Evolutionary conservation across 2,329 filamentous ascomycete species (phyloP), one percentile per base, ranked within the genome.

Genomic region (Diaporthe amygdali): DNA sequence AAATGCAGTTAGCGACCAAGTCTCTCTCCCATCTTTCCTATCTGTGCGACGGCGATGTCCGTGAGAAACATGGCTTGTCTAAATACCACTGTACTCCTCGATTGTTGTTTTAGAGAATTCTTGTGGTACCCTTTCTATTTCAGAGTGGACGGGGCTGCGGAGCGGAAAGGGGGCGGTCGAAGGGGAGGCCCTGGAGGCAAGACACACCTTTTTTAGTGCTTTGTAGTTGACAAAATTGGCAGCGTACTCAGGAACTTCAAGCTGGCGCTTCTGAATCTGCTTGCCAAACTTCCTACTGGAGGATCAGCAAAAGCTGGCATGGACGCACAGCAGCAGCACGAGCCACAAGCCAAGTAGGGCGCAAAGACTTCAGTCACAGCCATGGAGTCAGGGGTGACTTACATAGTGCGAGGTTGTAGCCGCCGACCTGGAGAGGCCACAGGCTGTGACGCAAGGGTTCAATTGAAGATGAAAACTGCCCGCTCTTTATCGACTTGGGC

Each of bases 211-310:
- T 84, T 99, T 99, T 77, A 99, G 88, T 72, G 95, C 95, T 86
- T 99, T 99, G 87, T 99, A 99, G 84, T 99, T 98, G 77, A 98
- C 95, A 81, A 99, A 99, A 84, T 95, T 98, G 75, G 96, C 95
- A 74, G 96, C 96, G 92, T 99, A 99, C 89, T 99, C 96, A 72
- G 96, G 96, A 72, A 99, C 95, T 82, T 99, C 96, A 79, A 99
- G 94, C 89, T 99, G 96, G 81, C 95, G 93, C 87, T 97, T 97
- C 87, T 98, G 96, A 76, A 99, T 97, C 82, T 98, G 94, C 88
- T 99, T 99, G 83, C 96, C 96, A 87, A 99, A 99, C 90, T 99
- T 99, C 96, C 96, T 99, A 78, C 66, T 74, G 71, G 66, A 70
- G 71, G 54, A 69, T 79, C 74, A 79, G 77, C 68, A 63, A 59